Evolutionary conservation across 192 early-diverging fungal species (phyloP), one percentile per base, ranked within the genome.

Genomic region (Phycomyces nitens): DNA sequence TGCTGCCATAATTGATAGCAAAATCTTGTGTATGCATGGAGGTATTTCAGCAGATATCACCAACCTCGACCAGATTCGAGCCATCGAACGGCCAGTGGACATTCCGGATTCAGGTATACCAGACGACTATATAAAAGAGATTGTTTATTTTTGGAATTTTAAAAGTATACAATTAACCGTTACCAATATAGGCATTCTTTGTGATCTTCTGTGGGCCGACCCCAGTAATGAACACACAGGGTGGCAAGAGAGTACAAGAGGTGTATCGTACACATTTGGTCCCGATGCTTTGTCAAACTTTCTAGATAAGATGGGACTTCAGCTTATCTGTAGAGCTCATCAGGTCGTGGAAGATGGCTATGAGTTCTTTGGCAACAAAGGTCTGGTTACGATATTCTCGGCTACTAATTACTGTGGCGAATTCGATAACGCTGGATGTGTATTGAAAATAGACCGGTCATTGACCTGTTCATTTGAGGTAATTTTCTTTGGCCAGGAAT

Each of bases 201-300:
- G 29, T 67, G 93, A 94, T 69, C 71, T 97, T 22, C 78, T 97
- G 22, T 97, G 95, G 95, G 93, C 91, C 1, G 95, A 97, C 59
- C 95, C 95, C 5, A 89, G 86, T 39, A 90, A 92, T 6, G 84
- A 79, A 1, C 85, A 83, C 0, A 62, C 76, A 7, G 87, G 90
- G 60, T 94, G 90, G 90, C 84, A 91, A 60, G 93, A 95, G 64
- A 98, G 93, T 74, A 93, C 96, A 63, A 88, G 96, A 29, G 96
- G 96, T 20, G 94, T 98, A 1, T 81, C 88, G 95, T 52, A 95
- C 96, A 18, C 96, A 98, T 79, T 92, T 95, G 82, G 96, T 96
- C 26, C 29, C 10, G 53, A 11, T n/a, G 16, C 34, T 34, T 12
- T 55, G 10, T n/a, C 34, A 9, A 10, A 23, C 26, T 34, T 55